phyloP scores from a whole-genome alignment of 495 filamentous ascomycete genomes.

The Neurospora sp. region DNA sequence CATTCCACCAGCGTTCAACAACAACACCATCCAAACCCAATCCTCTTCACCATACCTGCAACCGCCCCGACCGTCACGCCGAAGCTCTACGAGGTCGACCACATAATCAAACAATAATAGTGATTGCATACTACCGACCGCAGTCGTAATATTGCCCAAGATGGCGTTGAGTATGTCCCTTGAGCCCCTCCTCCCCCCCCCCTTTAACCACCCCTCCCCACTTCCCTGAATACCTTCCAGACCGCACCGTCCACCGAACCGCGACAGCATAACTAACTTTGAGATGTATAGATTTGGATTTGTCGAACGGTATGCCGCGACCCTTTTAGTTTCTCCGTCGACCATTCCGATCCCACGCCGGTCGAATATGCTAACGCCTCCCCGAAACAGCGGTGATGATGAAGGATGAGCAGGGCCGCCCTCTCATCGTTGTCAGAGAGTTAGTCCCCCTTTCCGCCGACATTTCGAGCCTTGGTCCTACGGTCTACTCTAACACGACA shows the following conservation, averaged over 20 bases:
- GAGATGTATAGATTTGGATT: slow-evolving; percentile 33
- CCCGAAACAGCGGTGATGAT: slow-evolving; percentile 37
- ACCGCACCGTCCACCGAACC: slow-evolving; percentile 1
- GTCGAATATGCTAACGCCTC: not conserved
- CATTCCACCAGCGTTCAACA: slow-evolving; percentile 1
- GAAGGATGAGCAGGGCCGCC: slow-evolving; percentile 88
- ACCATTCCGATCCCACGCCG: not conserved
- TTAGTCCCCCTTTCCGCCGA: slow-evolving; percentile 39
- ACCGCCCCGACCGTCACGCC: not conserved
- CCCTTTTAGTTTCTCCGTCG: not conserved
- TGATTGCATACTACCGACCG: not conserved
- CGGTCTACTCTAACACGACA: slow-evolving; percentile 9
- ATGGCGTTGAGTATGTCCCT: slow-evolving; percentile 40
- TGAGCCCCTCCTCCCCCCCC: not conserved
- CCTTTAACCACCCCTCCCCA: not conserved
- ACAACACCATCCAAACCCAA: not conserved
- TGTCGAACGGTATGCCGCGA: slow-evolving; percentile 37
- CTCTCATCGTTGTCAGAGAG: slow-evolving; percentile 98
- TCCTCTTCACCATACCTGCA: slow-evolving; percentile 3
- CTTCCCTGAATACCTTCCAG: not conserved
- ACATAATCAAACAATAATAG: slow-evolving; percentile 1
- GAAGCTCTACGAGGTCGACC: not conserved
- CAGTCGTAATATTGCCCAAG: slow-evolving; percentile 13
- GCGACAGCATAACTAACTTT: slow-evolving; percentile 17
- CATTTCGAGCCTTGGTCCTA: slow-evolving; percentile 2